Evolutionary conservation across 306 rosid species (phyloP).

Genomic region (Carpinus fangiana): DNA sequence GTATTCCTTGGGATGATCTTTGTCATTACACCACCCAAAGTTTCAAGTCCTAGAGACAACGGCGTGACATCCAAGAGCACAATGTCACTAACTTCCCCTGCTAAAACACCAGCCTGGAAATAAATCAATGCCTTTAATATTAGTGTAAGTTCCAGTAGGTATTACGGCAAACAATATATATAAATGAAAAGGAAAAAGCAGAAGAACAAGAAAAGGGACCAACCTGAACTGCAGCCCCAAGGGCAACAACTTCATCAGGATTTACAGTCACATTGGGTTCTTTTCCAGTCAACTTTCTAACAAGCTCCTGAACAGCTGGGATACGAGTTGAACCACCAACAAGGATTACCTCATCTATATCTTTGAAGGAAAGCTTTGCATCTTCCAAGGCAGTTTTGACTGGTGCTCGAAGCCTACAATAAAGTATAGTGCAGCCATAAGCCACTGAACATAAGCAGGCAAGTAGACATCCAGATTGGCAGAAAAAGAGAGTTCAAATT

Average conservation of each 20-base stretch:
- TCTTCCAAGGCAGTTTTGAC: constrained; percentile 88
- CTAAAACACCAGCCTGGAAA: constrained; percentile 81
- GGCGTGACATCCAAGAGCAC: constrained; percentile 87
- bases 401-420: constrained; percentile 66
- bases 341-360: constrained; percentile 87
- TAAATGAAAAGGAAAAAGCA: not conserved
- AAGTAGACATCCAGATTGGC: not conserved
- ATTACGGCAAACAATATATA: not conserved
- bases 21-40: constrained; percentile 93
- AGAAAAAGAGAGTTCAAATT: not conserved
- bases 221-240: constrained; percentile 97
- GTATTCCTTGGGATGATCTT: constrained; percentile 94
- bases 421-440: not conserved
- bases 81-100: constrained; percentile 92
- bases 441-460: not conserved
- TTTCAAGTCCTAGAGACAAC: constrained; percentile 79
- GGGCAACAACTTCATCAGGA: constrained; percentile 97
- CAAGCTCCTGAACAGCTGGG: constrained; percentile 87
- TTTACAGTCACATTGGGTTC: constrained; percentile 91
- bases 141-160: not conserved
- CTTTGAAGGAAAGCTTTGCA: constrained; percentile 81
- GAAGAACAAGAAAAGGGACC: not conserved
- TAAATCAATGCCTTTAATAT: not conserved
- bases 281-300: constrained; percentile 79
- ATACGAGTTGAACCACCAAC: constrained; percentile 96